These are phyloP conservation scores for Aspergillus baeticus DNA, from an alignment of 495 filamentous ascomycete genomes.

Conservation along the genomic window DNA sequence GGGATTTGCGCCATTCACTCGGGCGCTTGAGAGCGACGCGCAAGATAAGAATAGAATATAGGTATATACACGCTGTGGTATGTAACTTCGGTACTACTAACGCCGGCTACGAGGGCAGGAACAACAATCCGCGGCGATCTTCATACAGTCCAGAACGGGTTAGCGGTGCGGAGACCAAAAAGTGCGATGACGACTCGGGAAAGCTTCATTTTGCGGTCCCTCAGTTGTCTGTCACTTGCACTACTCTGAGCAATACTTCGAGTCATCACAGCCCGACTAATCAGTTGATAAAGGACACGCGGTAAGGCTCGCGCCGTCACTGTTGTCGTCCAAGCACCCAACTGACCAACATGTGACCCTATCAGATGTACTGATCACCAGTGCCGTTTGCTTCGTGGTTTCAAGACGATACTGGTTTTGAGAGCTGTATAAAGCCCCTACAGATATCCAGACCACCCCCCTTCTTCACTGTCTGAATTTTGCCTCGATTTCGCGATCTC, in stretches of 20 bases:
- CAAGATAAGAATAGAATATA: background rate
- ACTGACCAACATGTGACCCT: constrained; percentile 34
- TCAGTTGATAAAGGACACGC: constrained; percentile 10
- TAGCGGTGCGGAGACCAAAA: constrained; percentile 19
- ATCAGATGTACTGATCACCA: constrained; percentile 28
- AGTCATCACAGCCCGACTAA: background rate
- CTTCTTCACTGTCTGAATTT: background rate
- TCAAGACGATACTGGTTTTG: constrained; percentile 4
- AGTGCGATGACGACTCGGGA: constrained; percentile 8
- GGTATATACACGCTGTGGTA: background rate
- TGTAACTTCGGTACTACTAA: background rate
- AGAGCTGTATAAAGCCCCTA: constrained; percentile 12
- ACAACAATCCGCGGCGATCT: background rate
- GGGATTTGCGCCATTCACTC: constrained; percentile 9
- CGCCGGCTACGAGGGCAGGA: background rate
- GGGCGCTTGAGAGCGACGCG: background rate
- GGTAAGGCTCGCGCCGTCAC: background rate
- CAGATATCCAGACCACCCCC: background rate
- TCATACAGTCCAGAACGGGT: constrained; percentile 7
- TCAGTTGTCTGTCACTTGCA: background rate
- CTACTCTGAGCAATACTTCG: background rate
- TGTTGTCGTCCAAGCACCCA: constrained; percentile 1
- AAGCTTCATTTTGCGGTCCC: background rate
- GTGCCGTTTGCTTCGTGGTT: constrained; percentile 16
- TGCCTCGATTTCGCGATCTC: background rate